These are phyloP conservation scores for Trichosporon faecale DNA, from an alignment of 1,284 basidiomycete genomes.

Conservation along the genomic window DNA sequence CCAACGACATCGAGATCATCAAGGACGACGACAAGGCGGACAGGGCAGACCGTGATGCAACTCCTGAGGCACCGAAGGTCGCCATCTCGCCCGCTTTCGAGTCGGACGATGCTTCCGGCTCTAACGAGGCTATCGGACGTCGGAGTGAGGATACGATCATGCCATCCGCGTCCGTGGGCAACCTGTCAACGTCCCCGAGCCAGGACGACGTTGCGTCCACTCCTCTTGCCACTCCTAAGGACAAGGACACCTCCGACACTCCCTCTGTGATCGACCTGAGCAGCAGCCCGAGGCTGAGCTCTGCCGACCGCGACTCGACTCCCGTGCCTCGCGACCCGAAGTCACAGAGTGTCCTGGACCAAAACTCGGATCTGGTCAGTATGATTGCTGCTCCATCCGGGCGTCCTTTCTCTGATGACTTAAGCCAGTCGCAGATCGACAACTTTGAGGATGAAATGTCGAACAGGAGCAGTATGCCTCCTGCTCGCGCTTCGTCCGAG, in stretches of 20 bases:
- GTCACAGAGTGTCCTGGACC: slow-evolving; percentile 14
- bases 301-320: slow-evolving; percentile 3
- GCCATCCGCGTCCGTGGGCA: background rate
- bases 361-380: slow-evolving; percentile 26
- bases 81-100: slow-evolving; percentile 9
- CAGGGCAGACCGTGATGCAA: slow-evolving; percentile 7
- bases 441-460: slow-evolving; percentile 13
- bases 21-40: background rate
- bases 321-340: background rate
- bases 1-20: background rate
- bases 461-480: slow-evolving; percentile 21
- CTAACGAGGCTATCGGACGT: background rate
- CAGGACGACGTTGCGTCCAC: background rate
- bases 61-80: slow-evolving; percentile 11
- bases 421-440: slow-evolving; percentile 3
- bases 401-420: slow-evolving; percentile 6
- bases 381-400: background rate
- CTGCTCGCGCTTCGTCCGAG: slow-evolving; percentile 23
- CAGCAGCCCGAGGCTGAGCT: background rate
- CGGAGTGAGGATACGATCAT: slow-evolving; percentile 8
- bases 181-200: background rate
- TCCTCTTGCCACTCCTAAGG: background rate
- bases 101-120: background rate
- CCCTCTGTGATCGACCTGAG: background rate
- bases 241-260: background rate